A percentile compares a stretch with the other conserved stretches of the same genome.
Conservation (phyloP, 2,329 filamentous ascomycete species). For the Talaromyces sp. region DNA sequence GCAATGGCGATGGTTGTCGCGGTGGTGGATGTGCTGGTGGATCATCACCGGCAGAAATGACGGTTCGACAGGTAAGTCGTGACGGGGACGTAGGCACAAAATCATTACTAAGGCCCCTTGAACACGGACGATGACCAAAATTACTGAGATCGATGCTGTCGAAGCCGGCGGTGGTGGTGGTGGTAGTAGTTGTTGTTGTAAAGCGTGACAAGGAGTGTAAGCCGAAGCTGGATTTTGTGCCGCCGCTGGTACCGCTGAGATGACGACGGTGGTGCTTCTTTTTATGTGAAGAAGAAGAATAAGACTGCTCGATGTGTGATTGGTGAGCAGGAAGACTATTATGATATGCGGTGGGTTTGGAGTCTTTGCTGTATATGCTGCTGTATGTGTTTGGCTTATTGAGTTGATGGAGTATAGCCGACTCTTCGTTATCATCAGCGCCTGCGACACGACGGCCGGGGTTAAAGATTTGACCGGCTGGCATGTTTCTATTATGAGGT, state of each 20-base stretch:
- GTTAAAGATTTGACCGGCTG: neutral
- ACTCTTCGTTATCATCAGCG: neutral
- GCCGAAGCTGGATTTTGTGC: neutral
- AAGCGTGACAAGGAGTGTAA: neutral
- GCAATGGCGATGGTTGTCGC: neutral
- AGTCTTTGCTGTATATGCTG: neutral
- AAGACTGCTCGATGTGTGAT: neutral
- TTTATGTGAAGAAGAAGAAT: neutral
- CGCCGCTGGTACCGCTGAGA: neutral
- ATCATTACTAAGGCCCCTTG: too few species aligned
- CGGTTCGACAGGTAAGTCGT: constrained; percentile 2
- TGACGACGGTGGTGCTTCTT: constrained; percentile 1
- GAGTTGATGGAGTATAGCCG: neutral
- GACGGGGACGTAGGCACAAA: neutral
- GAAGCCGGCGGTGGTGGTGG: neutral
- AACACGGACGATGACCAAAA: too few species aligned
- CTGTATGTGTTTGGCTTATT: neutral
- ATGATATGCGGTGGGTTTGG: neutral
- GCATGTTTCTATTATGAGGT: neutral
- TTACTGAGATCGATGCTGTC: neutral
- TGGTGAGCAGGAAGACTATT: neutral
- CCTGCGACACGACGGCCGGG: neutral
- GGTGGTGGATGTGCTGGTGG: neutral
- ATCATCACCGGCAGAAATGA: constrained; percentile 12
- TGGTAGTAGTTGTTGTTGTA: neutral